Evolutionary conservation across 116 monocot species (phyloP), one percentile per base, ranked within the genome.

Genomic region (Dioscorea cayenensis): DNA sequence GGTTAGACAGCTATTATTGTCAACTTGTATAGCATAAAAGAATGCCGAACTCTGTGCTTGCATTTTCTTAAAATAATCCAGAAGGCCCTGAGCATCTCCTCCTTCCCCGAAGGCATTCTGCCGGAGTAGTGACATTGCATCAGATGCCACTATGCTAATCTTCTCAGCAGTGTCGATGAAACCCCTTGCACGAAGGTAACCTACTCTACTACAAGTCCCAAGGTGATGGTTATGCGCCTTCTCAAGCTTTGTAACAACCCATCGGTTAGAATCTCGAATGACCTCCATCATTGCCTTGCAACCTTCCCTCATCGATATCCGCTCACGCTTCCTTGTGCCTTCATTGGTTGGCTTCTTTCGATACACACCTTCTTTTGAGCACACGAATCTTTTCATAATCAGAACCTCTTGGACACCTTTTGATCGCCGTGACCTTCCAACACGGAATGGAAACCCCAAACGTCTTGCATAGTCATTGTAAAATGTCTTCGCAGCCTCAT

Each of bases 221-320:
- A 96, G 90, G 60, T 84, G 86, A 82, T 96, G 96, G 49, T 90
- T 96, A 71, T 96, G 96, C 20, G 78, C 71, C 68, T 83, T 96
- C 73, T 96, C 92, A 60, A 96, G 92, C 81, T 96, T 96, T 16
- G 96, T 86, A n/a, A 96, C 82, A 4, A 96, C 84, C 96, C 96
- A 96, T 5, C 81, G 36, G 49, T 86, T 77, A 38, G 83, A 71
- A 48, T 92, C 92, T 36, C 96, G 73, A 60, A 93, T 89, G 5
- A 97, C 97, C 80, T 97, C 97, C 97, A 97, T 93, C 87, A 97
- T 90, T 7, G 97, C 97, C 61, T 86, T 87, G 79, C 97, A 97
- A 75, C 93, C 97, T 78, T 97, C 94, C 38, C 97, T 81, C 88
- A 93, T 93, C 1, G 97, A 97, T 14, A 90, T 88, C 48, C 94